Evolutionary conservation across 148 eudicot genomes (phyloP).

Genomic region (Amaranthus palmeri): DNA sequence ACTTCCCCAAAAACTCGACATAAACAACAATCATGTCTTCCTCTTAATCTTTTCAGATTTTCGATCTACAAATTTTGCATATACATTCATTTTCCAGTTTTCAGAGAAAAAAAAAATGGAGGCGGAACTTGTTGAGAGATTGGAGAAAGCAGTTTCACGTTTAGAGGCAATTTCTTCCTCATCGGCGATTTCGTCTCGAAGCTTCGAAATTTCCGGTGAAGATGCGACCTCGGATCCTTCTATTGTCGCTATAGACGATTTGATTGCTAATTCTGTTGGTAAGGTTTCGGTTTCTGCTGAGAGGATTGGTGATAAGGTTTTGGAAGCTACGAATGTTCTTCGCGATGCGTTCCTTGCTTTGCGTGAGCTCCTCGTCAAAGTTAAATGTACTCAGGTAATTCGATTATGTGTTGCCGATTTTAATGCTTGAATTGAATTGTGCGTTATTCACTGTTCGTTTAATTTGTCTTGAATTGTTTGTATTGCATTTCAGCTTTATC

Average conservation of each 20-base stretch:
- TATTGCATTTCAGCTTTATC: too few species aligned
- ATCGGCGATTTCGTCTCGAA: constrained; percentile 20
- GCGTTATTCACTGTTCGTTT: too few species aligned
- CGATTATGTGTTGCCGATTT: neutral
- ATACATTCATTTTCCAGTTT: too few species aligned
- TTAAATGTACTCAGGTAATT: constrained; percentile 69
- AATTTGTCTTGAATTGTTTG: too few species aligned
- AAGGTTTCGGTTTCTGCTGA: constrained; percentile 60
- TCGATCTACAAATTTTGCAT: constrained; percentile 11
- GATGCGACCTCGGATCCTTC: constrained; percentile 61
- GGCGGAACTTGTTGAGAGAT: constrained; percentile 50
- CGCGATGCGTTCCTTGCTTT: constrained; percentile 55
- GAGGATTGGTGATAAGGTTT: constrained; percentile 83
- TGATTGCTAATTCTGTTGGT: constrained; percentile 43
- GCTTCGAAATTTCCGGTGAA: constrained; percentile 18
- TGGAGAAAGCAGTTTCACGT: constrained; percentile 73
- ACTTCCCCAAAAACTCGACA: neutral
- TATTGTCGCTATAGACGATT: constrained; percentile 65
- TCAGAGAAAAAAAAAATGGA: constrained; percentile 47
- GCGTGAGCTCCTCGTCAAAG: constrained; percentile 64
- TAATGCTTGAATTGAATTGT: neutral
- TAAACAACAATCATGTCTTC: constrained; percentile 9
- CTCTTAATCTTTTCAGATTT: neutral
- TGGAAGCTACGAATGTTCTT: constrained; percentile 55
- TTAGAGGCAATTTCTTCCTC: constrained; percentile 47